Evolutionary conservation across 192 early-diverging fungal species (phyloP).

Genomic region (Coemansia sp.): DNA sequence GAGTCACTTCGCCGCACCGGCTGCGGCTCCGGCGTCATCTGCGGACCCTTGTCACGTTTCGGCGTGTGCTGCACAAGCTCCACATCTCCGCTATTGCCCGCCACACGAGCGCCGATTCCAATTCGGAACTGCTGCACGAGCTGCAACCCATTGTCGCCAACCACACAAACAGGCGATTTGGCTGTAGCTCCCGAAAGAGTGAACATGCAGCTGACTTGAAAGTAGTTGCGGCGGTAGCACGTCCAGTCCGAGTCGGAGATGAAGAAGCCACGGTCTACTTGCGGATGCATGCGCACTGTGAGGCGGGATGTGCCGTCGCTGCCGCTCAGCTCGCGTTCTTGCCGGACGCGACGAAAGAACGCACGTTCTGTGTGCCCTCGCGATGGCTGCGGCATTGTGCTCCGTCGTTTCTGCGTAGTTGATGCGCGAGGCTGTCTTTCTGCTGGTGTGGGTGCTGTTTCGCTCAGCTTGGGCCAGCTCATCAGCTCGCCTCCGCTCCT

Average conservation of each 20-base stretch:
- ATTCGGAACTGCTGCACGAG: slow-evolving; percentile 69
- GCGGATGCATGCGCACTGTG: slow-evolving; percentile 63
- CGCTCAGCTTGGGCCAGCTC: slow-evolving; percentile 25
- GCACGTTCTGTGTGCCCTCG: slow-evolving; percentile 18
- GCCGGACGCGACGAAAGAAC: slow-evolving; percentile 67
- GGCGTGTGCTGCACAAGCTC: slow-evolving; percentile 86
- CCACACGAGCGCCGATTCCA: slow-evolving; percentile 72
- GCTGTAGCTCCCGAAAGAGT: slow-evolving; percentile 33
- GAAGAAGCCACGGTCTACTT: slow-evolving; percentile 92
- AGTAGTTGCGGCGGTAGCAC: slow-evolving; percentile 94
- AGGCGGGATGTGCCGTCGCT: slow-evolving; percentile 62
- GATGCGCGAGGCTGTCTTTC: not conserved
- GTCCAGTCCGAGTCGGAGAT: slow-evolving; percentile 87
- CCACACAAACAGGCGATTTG: slow-evolving; percentile 55
- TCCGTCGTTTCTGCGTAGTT: slow-evolving; percentile 13
- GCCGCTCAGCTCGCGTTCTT: slow-evolving; percentile 62
- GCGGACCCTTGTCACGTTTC: slow-evolving; percentile 92
- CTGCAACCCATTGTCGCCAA: slow-evolving; percentile 51
- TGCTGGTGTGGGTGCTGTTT: not conserved
- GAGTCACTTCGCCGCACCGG: slow-evolving; percentile 58
- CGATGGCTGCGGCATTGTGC: slow-evolving; percentile 18
- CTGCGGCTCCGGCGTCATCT: slow-evolving; percentile 64
- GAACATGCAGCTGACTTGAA: slow-evolving; percentile 65
- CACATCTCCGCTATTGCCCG: slow-evolving; percentile 68
- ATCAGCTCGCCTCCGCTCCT: slow-evolving; percentile 11